These are phyloP conservation scores for Cydonia oblonga DNA, from an alignment of 331 rosid species.

Conservation along the genomic window DNA sequence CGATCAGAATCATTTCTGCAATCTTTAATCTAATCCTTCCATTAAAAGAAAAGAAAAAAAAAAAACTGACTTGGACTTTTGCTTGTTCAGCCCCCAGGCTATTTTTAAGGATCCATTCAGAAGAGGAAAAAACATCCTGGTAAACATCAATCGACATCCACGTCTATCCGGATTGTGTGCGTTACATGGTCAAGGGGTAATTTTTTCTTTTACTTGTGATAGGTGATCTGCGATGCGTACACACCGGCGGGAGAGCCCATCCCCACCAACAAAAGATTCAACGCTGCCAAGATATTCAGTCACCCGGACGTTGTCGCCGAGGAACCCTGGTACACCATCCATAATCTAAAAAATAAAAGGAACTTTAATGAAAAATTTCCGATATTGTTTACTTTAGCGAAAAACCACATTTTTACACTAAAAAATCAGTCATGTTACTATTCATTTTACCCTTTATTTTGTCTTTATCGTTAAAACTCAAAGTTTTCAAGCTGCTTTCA, in stretches of 20 bases:
- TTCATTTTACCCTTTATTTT: too few species aligned
- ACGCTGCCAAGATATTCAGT: slow-evolving; percentile 36
- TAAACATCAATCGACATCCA: not conserved
- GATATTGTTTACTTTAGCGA: too few species aligned
- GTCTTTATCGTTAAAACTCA: too few species aligned
- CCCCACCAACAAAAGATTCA: slow-evolving; percentile 35
- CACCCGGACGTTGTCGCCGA: slow-evolving; percentile 34
- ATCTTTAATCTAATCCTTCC: not conserved
- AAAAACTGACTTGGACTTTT: not conserved
- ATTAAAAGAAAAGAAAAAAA: too few species aligned
- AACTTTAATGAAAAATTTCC: too few species aligned
- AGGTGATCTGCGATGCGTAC: slow-evolving; percentile 44
- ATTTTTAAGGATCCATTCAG: slow-evolving; percentile 36
- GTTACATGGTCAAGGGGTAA: too few species aligned
- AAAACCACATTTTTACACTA: too few species aligned
- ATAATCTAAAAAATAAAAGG: not conserved
- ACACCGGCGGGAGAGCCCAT: slow-evolving; percentile 43
- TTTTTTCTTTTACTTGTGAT: not conserved
- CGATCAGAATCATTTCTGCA: too few species aligned
- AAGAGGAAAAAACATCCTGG: slow-evolving; percentile 34
- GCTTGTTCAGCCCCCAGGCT: slow-evolving; percentile 31
- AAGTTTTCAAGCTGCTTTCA: too few species aligned
- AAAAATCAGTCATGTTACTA: too few species aligned
- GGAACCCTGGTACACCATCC: slow-evolving; percentile 29
- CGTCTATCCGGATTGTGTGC: too few species aligned